Evolutionary conservation across 805 yeast genomes (phyloP), one percentile per base, ranked within the genome.

Genomic region (Sungouiozyma ichnusensis): DNA sequence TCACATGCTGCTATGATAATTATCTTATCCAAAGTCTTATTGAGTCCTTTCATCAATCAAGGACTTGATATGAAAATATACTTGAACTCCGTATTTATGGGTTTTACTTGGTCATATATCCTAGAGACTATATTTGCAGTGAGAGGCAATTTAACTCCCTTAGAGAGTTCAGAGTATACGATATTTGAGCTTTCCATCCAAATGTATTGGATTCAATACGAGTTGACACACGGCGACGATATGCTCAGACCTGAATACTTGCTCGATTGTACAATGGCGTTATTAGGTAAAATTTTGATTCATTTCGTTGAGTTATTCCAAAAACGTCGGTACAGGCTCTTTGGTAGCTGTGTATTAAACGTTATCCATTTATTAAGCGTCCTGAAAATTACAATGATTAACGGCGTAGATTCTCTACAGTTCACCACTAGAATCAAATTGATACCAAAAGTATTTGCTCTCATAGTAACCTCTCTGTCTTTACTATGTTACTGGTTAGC

Each of bases 261-360:
- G 9, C 36, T 44, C 8, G 58, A 56, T 3, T 71, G 79, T 15
- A 46, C 76, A 7, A 72, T 77, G 48, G 78, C 82, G 47, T 57
- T 81, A 1, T 43, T 70, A 1, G 76, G 76, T 44, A 88, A 85
- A 49, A 47, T 80, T 9, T 62, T 73, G 15, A 71, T 79, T 37
- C 94, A 86, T 45, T 2, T 77, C 2, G 74, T 84, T 24, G 85
- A 80, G 2, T 49, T 81, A 36, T 54, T 77, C 34, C 69, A 76
- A 48, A 50, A 63, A 24, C 73, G 76, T 49, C 66, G 66, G 45
- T 79, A 72, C 55, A 67, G 87, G 40, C 64, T 86, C 39, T 62
- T 81, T 2, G 79, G 86, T 0, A 81, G 87, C 43, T 59, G 82
- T 1, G 43, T 79, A 1, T 54, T 82, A 35, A 87, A 87, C 3